Conservation (phyloP, 2,329 filamentous ascomycete genomes). For the Aspergillus novoparasiticus region DNA sequence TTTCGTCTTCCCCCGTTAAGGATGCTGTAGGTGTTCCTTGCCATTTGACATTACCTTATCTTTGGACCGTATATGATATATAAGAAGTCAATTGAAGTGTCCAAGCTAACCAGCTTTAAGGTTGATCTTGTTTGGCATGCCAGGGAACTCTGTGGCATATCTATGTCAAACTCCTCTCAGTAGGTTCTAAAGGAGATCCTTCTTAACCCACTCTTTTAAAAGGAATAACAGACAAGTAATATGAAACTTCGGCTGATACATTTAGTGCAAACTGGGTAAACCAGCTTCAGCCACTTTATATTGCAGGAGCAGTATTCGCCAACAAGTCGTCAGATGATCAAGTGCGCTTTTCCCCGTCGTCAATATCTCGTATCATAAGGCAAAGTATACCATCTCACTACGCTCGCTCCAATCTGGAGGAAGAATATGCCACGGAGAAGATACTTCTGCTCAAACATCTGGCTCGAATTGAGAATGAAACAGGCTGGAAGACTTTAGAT, state of each 20-base stretch:
- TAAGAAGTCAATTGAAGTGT: neutral
- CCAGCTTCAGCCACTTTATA: neutral
- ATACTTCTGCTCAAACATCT: constrained; percentile 17
- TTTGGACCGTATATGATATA: neutral
- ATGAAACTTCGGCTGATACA: neutral
- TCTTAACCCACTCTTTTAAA: too few species aligned
- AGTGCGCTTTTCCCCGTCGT: neutral
- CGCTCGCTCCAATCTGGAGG: neutral
- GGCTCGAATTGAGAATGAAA: constrained; percentile 19
- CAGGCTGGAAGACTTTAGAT: constrained; percentile 18
- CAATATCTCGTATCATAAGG: neutral
- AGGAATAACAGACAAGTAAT: neutral
- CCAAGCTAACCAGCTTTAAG: neutral
- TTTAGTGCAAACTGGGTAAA: neutral
- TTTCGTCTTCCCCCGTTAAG: neutral
- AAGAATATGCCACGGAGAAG: constrained; percentile 14
- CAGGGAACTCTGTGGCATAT: neutral
- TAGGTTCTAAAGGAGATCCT: neutral
- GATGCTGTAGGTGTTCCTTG: neutral
- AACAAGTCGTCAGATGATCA: neutral
- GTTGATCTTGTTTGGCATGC: neutral
- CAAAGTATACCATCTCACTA: too few species aligned
- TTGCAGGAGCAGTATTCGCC: neutral
- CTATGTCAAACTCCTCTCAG: neutral
- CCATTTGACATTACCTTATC: neutral